A percentile compares a stretch with the other conserved stretches of the same genome.
These are phyloP conservation scores for Filobasidium wieringae DNA, from an alignment of 768 basidiomycete genomes.

Conservation along the genomic window DNA sequence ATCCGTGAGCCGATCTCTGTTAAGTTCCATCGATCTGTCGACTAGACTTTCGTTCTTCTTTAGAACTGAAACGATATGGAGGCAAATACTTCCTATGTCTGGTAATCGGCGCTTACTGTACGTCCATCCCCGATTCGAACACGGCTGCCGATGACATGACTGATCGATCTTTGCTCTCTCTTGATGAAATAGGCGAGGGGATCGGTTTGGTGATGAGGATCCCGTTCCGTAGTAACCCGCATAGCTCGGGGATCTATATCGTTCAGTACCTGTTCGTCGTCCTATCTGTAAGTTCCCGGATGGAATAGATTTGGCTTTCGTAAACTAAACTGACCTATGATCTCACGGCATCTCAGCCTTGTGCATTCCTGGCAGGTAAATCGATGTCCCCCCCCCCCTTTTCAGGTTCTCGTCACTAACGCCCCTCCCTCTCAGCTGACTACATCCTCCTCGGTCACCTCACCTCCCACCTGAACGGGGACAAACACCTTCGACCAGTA, in stretches of 20 bases:
- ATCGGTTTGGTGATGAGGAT: slow-evolving; percentile 32
- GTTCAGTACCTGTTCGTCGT: slow-evolving; percentile 35
- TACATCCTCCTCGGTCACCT: slow-evolving; percentile 36
- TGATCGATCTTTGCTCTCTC: neutral
- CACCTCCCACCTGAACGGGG: slow-evolving; percentile 25
- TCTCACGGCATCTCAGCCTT: too few species aligned
- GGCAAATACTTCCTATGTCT: slow-evolving; percentile 32
- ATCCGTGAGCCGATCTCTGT: slow-evolving; percentile 19
- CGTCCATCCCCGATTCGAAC: neutral
- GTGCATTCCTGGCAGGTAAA: slow-evolving; percentile 33
- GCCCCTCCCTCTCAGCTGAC: slow-evolving; percentile 12
- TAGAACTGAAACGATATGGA: slow-evolving; percentile 18
- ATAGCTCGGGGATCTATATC: slow-evolving; percentile 32
- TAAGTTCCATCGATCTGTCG: neutral
- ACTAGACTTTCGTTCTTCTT: neutral
- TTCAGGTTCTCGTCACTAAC: neutral
- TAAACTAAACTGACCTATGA: too few species aligned
- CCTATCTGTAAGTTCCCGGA: slow-evolving; percentile 22
- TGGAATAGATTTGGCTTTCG: neutral
- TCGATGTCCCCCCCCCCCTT: neutral
- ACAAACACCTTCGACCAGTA: slow-evolving; percentile 26
- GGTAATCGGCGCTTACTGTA: slow-evolving; percentile 33
- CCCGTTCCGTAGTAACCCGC: slow-evolving; percentile 28
- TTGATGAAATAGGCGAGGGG: slow-evolving; percentile 17
- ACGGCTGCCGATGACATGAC: neutral